Conservation (phyloP, 805 yeast species). For the Suhomyces prunicola region DNA sequence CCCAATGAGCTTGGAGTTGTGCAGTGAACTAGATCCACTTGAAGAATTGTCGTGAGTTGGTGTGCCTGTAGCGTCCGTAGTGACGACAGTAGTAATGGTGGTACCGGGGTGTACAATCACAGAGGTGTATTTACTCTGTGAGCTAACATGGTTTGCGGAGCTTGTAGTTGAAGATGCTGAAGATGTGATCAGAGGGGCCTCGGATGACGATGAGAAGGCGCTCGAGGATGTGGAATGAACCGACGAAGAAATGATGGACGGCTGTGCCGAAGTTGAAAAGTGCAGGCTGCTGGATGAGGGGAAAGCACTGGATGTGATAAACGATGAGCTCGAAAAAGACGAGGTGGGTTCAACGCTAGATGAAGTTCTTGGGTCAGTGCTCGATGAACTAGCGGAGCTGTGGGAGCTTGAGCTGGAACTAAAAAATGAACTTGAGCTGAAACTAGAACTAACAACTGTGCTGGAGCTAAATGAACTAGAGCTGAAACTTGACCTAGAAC, state of each 20-base stretch:
- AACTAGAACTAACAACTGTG: background rate
- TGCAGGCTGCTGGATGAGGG: slow-evolving; percentile 3
- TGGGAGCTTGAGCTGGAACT: background rate
- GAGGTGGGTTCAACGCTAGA: slow-evolving; percentile 3
- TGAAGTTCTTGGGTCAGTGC: background rate
- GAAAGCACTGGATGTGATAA: background rate
- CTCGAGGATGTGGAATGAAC: slow-evolving; percentile 1
- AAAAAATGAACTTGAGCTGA: slow-evolving; percentile 2
- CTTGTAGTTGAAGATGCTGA: slow-evolving; percentile 3
- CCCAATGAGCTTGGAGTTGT: slow-evolving; percentile 38
- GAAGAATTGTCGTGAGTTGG: slow-evolving; percentile 9
- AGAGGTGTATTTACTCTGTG: slow-evolving; percentile 16
- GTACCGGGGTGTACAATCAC: slow-evolving; percentile 25
- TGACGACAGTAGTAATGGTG: slow-evolving; percentile 39
- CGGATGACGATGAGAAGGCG: background rate
- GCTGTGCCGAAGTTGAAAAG: slow-evolving; percentile 2
- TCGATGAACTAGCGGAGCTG: background rate
- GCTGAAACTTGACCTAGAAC: background rate
- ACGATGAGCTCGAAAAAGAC: slow-evolving; percentile 2
- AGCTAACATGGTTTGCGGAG: slow-evolving; percentile 8
- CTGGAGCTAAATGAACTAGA: slow-evolving; percentile 1
- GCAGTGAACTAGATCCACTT: slow-evolving; percentile 13
- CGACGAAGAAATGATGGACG: slow-evolving; percentile 1
- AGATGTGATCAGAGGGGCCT: background rate
- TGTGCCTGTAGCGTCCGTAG: slow-evolving; percentile 28